These are phyloP conservation scores for Salix suchowensis DNA, from an alignment of 345 rosid genomes.

Conservation along the genomic window DNA sequence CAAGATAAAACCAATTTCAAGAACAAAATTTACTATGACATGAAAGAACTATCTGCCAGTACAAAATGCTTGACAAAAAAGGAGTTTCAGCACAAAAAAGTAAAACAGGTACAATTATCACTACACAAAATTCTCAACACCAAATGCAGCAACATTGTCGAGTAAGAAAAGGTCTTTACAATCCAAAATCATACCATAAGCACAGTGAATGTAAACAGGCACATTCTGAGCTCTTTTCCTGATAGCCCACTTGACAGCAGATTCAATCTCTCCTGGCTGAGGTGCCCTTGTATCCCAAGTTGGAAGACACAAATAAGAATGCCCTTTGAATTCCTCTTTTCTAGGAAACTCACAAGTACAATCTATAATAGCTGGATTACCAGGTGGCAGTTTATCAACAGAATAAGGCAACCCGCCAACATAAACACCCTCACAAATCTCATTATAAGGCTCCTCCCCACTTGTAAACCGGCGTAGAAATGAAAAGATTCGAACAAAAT, in stretches of 20 bases:
- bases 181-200: conserved; percentile 48
- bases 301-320: conserved; percentile 55
- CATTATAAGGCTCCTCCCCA: conserved; percentile 54
- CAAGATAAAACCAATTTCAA: background rate
- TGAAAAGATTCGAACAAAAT: conserved; percentile 45
- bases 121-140: background rate
- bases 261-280: conserved; percentile 56
- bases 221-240: conserved; percentile 54
- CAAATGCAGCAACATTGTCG: background rate
- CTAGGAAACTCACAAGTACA: conserved; percentile 74
- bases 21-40: background rate
- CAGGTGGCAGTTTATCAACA: conserved; percentile 42
- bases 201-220: conserved; percentile 62
- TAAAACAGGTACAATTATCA: background rate
- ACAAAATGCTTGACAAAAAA: background rate
- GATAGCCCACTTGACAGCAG: conserved; percentile 71
- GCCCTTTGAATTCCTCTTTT: conserved; percentile 31
- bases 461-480: conserved; percentile 32
- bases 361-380: conserved; percentile 63
- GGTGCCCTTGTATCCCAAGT: conserved; percentile 83
- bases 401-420: conserved; percentile 80
- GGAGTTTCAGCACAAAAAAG: background rate
- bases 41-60: background rate
- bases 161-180: background rate
- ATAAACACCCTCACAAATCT: conserved; percentile 49